phyloP scores from a whole-genome alignment of 208 protist species.

The Porcisia deanei region DNA sequence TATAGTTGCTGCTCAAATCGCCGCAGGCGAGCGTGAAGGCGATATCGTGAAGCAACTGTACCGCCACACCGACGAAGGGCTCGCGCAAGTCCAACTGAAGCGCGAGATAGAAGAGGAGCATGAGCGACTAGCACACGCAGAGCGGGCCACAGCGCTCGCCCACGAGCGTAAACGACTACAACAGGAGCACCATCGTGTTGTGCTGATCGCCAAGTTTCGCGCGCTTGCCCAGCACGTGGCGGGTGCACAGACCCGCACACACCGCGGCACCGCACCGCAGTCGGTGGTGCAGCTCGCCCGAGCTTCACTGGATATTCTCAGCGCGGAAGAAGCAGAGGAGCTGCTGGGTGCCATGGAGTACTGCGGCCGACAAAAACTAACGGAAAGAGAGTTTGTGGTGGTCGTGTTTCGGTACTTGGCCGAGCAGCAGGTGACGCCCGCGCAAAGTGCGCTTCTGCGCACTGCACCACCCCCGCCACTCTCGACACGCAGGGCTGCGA shows the following conservation, averaged over 20 bases:
- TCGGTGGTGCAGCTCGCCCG: conserved; percentile 49
- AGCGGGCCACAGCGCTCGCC: conserved; percentile 27
- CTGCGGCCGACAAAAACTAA: conserved; percentile 35
- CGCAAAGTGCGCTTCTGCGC: conserved; percentile 12
- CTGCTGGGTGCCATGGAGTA: conserved; percentile 46
- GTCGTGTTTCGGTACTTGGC: conserved; percentile 32
- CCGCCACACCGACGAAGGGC: conserved; percentile 21
- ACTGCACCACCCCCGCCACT: conserved; percentile 11
- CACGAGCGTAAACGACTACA: conserved; percentile 36
- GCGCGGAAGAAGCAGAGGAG: conserved; percentile 62
- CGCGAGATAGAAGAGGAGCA: conserved; percentile 35
- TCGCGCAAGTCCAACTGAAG: conserved; percentile 14
- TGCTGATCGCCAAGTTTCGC: conserved; percentile 67
- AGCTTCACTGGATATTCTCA: conserved; percentile 60
- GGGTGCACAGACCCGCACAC: conserved; percentile 21
- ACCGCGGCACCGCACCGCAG: conserved; percentile 36
- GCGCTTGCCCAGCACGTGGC: conserved; percentile 33
- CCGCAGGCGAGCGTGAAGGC: conserved; percentile 40
- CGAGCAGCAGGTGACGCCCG: conserved; percentile 5
- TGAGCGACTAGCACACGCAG: conserved; percentile 25
- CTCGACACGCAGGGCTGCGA: conserved; percentile 1
- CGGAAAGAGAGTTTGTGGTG: conserved; percentile 48
- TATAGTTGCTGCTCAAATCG: conserved; percentile 58
- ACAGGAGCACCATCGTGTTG: conserved; percentile 39
- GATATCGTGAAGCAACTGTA: conserved; percentile 49